These are phyloP conservation scores for Cystobasidium tubakii DNA, from an alignment of 768 basidiomycete genomes.

Conservation along the genomic window DNA sequence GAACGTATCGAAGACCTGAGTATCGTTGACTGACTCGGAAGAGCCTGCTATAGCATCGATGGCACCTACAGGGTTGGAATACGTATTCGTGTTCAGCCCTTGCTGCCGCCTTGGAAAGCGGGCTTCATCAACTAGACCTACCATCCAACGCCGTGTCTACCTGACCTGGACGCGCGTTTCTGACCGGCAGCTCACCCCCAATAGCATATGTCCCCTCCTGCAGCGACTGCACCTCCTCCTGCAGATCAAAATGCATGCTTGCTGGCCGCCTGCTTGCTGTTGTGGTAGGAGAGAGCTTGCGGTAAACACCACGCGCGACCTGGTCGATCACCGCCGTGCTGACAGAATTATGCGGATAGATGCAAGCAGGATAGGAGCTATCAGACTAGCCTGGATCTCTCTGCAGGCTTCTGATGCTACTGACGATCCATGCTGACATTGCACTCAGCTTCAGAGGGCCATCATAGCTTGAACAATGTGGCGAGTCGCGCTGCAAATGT, in stretches of 20 bases:
- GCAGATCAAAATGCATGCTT: slow-evolving; percentile 47
- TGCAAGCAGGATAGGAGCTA: no score
- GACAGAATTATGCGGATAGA: no score
- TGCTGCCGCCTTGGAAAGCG: no score
- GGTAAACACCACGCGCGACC: neutral
- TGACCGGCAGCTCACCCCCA: slow-evolving; percentile 7
- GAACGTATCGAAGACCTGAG: slow-evolving; percentile 71
- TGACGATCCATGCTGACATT: no score
- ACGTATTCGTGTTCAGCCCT: neutral
- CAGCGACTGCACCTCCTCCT: slow-evolving; percentile 45
- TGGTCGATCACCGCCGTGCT: neutral
- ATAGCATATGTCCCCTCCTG: slow-evolving; percentile 16
- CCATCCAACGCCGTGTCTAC: slow-evolving; percentile 16
- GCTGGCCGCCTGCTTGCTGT: neutral
- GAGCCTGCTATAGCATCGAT: slow-evolving; percentile 73
- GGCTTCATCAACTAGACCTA: neutral
- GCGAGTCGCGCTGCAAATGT: no score
- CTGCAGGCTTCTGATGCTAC: no score
- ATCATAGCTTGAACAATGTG: no score
- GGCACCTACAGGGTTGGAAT: slow-evolving; percentile 55
- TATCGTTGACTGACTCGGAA: slow-evolving; percentile 65
- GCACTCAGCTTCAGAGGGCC: no score
- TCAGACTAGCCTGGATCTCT: no score
- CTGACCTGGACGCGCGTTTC: slow-evolving; percentile 2
- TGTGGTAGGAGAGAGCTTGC: neutral